A percentile compares a stretch with the other conserved stretches of the same genome.
Conservation (phyloP, 2,329 filamentous ascomycete genomes). For the Boeremia exigua region DNA sequence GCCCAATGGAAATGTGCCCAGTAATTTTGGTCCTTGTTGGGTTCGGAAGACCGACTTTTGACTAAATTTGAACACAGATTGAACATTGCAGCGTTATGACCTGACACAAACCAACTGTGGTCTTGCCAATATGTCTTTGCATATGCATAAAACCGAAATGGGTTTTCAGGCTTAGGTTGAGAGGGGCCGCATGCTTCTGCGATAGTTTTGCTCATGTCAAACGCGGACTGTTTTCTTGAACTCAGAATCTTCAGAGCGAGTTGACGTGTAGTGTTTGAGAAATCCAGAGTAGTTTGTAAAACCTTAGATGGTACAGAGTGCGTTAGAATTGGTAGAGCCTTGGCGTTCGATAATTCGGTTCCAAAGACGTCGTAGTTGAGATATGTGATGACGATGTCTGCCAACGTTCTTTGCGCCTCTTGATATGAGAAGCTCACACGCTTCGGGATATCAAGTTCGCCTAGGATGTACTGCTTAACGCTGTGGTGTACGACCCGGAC, state of each 20-base stretch:
- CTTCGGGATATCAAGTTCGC: background rate
- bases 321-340: background rate
- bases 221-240: slow-evolving; percentile 13
- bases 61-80: background rate
- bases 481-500: slow-evolving; percentile 30
- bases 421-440: background rate
- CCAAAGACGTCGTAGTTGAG: slow-evolving; percentile 29
- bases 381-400: slow-evolving; percentile 30
- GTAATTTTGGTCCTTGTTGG: background rate
- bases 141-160: slow-evolving; percentile 21
- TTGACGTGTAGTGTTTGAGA: background rate
- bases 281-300: background rate
- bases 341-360: slow-evolving; percentile 19
- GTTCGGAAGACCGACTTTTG: background rate
- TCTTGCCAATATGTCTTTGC: slow-evolving; percentile 22
- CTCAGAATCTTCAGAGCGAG: slow-evolving; percentile 17
- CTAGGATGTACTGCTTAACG: slow-evolving; percentile 26
- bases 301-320: background rate
- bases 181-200: slow-evolving; percentile 5
- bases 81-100: slow-evolving; percentile 4
- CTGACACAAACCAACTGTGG: slow-evolving; percentile 16
- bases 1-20: background rate
- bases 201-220: slow-evolving; percentile 21
- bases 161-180: background rate
- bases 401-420: slow-evolving; percentile 18